Conservation (phyloP, 2,329 filamentous ascomycete genomes). For the Aureobasidium sp. region DNA sequence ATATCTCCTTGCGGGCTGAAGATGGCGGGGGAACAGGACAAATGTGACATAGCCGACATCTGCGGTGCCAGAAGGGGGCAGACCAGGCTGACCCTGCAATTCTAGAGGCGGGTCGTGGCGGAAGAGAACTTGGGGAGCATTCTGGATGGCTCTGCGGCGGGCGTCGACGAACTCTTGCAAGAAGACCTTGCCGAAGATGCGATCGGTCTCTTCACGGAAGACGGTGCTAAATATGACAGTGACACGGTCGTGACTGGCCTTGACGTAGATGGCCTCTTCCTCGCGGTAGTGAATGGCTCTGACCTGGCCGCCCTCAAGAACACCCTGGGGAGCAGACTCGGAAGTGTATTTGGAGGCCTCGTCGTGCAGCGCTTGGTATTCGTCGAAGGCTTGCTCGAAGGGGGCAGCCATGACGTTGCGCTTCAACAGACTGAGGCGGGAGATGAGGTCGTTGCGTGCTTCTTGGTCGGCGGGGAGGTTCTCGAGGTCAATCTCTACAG, state of each 20-base stretch:
- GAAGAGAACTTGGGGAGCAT: slow-evolving; percentile 95
- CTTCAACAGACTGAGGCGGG: slow-evolving; percentile 84
- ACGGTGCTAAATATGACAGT: slow-evolving; percentile 99
- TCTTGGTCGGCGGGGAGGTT: slow-evolving; percentile 78
- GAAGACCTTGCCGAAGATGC: slow-evolving; percentile 97
- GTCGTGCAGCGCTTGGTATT: slow-evolving; percentile 78
- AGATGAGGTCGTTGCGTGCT: slow-evolving; percentile 76
- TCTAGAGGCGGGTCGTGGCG: slow-evolving; percentile 90
- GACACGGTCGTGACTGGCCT: slow-evolving; percentile 92
- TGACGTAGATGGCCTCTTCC: slow-evolving; percentile 97
- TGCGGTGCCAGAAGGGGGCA: slow-evolving; percentile 65
- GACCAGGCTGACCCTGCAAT: slow-evolving; percentile 77
- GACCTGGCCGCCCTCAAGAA: slow-evolving; percentile 81
- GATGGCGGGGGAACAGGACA: slow-evolving; percentile 90
- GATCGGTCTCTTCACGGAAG: slow-evolving; percentile 95
- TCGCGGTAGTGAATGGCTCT: slow-evolving; percentile 98
- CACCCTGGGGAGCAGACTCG: slow-evolving; percentile 86
- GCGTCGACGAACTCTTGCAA: slow-evolving; percentile 98
- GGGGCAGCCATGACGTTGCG: slow-evolving; percentile 98
- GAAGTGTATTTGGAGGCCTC: slow-evolving; percentile 88
- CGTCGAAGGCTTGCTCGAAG: slow-evolving; percentile 93
- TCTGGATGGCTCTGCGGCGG: slow-evolving; percentile 88
- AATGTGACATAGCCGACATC: slow-evolving; percentile 98
- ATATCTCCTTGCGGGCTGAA: slow-evolving; percentile 81
- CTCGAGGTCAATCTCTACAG: slow-evolving; percentile 81